Evolutionary conservation across 495 filamentous ascomycete species (phyloP).

Genomic region (Xylaria castorea): DNA sequence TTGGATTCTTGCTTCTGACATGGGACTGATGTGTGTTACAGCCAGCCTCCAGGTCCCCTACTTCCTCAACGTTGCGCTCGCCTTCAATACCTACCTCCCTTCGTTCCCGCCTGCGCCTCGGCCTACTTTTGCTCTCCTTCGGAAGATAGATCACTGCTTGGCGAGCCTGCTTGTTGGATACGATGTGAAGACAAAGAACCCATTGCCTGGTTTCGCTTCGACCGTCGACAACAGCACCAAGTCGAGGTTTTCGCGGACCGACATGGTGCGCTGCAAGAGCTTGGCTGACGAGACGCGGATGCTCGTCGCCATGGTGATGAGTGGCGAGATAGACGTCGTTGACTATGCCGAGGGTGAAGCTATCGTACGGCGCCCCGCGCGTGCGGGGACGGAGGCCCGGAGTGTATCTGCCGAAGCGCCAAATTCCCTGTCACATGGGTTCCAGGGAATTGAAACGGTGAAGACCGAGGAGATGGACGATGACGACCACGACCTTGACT

Average conservation of each 20-base stretch:
- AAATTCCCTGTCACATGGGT: background rate
- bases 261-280: conserved; percentile 84
- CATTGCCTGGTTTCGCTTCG: conserved; percentile 71
- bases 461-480: conserved; percentile 29
- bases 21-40: conserved; percentile 35
- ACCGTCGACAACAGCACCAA: conserved; percentile 49
- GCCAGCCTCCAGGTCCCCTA: conserved; percentile 84
- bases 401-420: background rate
- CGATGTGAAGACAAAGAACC: conserved; percentile 67
- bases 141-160: conserved; percentile 81
- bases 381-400: background rate
- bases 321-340: conserved; percentile 44
- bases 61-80: conserved; percentile 75
- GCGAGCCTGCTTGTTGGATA: conserved; percentile 70
- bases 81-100: conserved; percentile 68
- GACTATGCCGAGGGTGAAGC: conserved; percentile 38
- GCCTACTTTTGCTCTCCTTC: conserved; percentile 69
- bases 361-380: conserved; percentile 5
- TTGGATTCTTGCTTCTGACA: conserved; percentile 4
- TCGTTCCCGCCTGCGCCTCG: conserved; percentile 70
- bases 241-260: conserved; percentile 60
- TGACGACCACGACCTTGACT: conserved; percentile 20
- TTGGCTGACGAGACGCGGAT: conserved; percentile 74
- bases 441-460: background rate
- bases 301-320: conserved; percentile 68